Evolutionary conservation across 2,329 filamentous ascomycete species (phyloP), one percentile per base, ranked within the genome.

Genomic region (Arthrobotrys entomopaga): DNA sequence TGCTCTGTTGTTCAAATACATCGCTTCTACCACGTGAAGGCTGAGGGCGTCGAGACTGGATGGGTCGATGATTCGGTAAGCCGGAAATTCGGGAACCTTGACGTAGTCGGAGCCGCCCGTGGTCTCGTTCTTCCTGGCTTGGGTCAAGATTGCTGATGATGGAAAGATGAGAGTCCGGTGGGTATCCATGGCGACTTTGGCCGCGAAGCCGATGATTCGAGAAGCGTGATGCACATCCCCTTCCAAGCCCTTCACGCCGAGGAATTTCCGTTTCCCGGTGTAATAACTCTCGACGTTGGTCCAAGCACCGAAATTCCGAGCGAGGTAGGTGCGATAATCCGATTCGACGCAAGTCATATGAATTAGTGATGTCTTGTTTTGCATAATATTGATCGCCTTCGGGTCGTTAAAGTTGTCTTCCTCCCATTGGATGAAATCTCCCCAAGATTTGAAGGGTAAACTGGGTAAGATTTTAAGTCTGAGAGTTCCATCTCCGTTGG

Each of bases 51-150:
- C 53, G n/a, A 74, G 42, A 19, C 70, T 74, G 43, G 49, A 29
- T 8, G 70, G 70, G 58, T 46, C 53, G 38, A 67, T 50, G 46
- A 74, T 63, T 42, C 70, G 52, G 42, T 74, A 74, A 5, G 63
- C 63, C 40, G 70, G 70, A 20, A 74, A 74, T 13, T 64, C 63
- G 1, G 54, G 54, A 20, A 74, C 70, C 3, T 48, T 74, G n/a
- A 74, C 70, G 20, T 74, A 74, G 52, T 74, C 63, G n/a, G 70
- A 59, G 10, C 54, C 70, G n/a, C 70, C 70, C 10, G 57, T 74
- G n/a, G 46, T 46, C 20, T 26, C 20, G 29, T 74, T 74, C 24
- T 74, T 74, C 10, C 70, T 58, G 10, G 70, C 70, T n/a, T 74
- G 70, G 0, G 70, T 74, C 7, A 74, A 38, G 40, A 67, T 74